Percentiles rank a stretch among this genome's conserved stretches.
Conservation (phyloP, 768 basidiomycete genomes). For the Terana coerulea region DNA sequence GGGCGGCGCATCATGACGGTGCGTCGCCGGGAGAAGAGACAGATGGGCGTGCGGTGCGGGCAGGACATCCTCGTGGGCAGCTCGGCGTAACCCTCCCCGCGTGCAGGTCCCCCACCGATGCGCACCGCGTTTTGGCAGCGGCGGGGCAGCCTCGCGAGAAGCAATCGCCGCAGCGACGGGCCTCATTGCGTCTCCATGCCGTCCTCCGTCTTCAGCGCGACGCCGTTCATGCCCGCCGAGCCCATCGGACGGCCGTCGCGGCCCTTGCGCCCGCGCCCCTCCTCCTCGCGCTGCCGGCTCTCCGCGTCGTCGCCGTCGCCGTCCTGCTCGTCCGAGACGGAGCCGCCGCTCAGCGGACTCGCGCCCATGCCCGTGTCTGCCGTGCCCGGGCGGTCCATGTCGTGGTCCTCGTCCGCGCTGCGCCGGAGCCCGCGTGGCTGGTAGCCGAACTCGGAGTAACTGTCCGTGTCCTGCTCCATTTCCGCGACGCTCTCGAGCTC, state of each 20-base stretch:
- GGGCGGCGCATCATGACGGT: background rate
- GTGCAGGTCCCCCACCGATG: background rate
- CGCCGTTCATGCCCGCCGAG: conserved; percentile 17
- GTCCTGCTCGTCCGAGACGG: conserved; percentile 17
- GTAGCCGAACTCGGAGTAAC: conserved; percentile 9
- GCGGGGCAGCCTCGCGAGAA: background rate
- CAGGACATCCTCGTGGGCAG: background rate
- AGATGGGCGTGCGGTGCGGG: background rate
- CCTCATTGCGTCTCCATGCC: conserved; percentile 24
- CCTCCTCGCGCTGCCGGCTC: conserved; percentile 6
- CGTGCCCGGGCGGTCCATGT: conserved; percentile 16
- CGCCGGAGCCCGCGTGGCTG: background rate
- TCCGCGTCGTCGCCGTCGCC: conserved; percentile 4
- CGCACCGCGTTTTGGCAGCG: conserved; percentile 1
- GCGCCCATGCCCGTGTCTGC: conserved; percentile 14
- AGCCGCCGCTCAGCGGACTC: conserved; percentile 14
- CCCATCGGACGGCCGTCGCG: conserved; percentile 22
- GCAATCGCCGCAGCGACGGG: background rate
- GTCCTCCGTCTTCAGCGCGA: conserved; percentile 24
- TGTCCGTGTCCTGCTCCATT: conserved; percentile 26
- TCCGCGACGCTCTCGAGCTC: conserved; percentile 29
- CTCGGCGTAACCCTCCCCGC: background rate
- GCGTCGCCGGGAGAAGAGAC: background rate
- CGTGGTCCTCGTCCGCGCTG: conserved; percentile 17
- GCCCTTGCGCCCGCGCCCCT: conserved; percentile 24